Evolutionary conservation across 768 basidiomycete species (phyloP).

Genomic region (Boletellus ananiceps): DNA sequence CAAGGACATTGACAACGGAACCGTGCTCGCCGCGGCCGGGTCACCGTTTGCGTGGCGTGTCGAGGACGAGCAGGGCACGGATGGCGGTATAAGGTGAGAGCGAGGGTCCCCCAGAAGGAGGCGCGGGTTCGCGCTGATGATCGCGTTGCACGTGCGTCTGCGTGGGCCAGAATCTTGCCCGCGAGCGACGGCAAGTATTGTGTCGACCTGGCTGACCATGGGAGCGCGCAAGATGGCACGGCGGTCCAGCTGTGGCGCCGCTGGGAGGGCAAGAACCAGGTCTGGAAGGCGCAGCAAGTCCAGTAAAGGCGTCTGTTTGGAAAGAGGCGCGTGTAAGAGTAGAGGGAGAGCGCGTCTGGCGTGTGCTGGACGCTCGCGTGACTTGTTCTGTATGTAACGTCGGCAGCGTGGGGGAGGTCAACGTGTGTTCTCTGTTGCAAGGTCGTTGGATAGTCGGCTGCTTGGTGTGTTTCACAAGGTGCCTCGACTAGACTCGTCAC

Average conservation of each 20-base stretch:
- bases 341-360: neutral
- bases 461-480: too few species aligned
- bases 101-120: too few species aligned
- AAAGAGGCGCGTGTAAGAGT: neutral
- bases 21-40: slow-evolving; percentile 34
- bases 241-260: slow-evolving; percentile 44
- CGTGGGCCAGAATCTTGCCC: too few species aligned
- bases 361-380: too few species aligned
- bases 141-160: too few species aligned
- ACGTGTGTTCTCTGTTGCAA: too few species aligned
- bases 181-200: slow-evolving; percentile 37
- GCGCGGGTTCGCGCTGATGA: too few species aligned
- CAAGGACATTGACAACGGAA: slow-evolving; percentile 33
- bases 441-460: too few species aligned
- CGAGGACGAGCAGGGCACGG: slow-evolving; percentile 39
- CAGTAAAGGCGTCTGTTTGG: neutral
- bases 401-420: too few species aligned
- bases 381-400: too few species aligned
- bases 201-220: slow-evolving; percentile 46
- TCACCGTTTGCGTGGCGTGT: slow-evolving; percentile 47
- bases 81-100: slow-evolving; percentile 39
- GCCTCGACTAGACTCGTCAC: too few species aligned
- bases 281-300: slow-evolving; percentile 35
- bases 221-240: slow-evolving; percentile 42
- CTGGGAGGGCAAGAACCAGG: slow-evolving; percentile 50